A percentile compares a stretch with the other conserved stretches of the same genome.
Evolutionary conservation across 108 stramenopile species (phyloP).

Genomic region (Skeletonema potamos): DNA sequence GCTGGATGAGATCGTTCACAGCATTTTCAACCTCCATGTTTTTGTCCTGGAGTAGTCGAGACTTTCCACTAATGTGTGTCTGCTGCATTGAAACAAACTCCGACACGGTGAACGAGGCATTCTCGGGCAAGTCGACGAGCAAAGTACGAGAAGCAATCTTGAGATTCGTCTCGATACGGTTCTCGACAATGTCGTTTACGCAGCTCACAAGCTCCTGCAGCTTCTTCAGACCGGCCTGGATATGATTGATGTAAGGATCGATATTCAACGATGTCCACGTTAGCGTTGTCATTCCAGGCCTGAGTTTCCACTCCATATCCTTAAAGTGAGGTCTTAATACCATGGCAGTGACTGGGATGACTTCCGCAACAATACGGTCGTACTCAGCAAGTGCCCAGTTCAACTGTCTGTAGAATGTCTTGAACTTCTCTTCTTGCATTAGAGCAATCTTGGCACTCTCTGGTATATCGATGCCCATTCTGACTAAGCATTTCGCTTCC

Average conservation of each 20-base stretch:
- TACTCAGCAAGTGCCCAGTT: slow-evolving; percentile 89
- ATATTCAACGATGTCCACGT: slow-evolving; percentile 96
- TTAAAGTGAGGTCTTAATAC: slow-evolving; percentile 82
- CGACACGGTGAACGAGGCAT: slow-evolving; percentile 82
- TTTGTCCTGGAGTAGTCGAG: slow-evolving; percentile 81
- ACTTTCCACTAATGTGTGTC: slow-evolving; percentile 63
- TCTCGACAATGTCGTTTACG: slow-evolving; percentile 91
- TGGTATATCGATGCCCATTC: slow-evolving; percentile 90
- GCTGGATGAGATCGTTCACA: slow-evolving; percentile 78
- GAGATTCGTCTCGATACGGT: slow-evolving; percentile 90
- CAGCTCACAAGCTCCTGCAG: slow-evolving; percentile 85
- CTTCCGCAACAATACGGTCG: slow-evolving; percentile 77
- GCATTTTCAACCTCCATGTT: slow-evolving; percentile 90
- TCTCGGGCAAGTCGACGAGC: slow-evolving; percentile 86
- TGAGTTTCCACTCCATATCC: slow-evolving; percentile 91
- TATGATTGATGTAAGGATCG: slow-evolving; percentile 83
- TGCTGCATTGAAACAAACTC: slow-evolving; percentile 90
- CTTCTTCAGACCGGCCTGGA: slow-evolving; percentile 70
- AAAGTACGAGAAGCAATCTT: slow-evolving; percentile 84
- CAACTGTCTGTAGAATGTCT: slow-evolving; percentile 83
- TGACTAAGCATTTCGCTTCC: slow-evolving; percentile 88
- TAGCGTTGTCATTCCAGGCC: slow-evolving; percentile 91
- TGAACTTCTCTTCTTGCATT: slow-evolving; percentile 90
- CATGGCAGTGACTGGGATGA: slow-evolving; percentile 88
- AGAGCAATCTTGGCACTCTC: slow-evolving; percentile 88